phyloP scores from a whole-genome alignment of 805 yeast genomes.

The Metschnikowia anglica region DNA sequence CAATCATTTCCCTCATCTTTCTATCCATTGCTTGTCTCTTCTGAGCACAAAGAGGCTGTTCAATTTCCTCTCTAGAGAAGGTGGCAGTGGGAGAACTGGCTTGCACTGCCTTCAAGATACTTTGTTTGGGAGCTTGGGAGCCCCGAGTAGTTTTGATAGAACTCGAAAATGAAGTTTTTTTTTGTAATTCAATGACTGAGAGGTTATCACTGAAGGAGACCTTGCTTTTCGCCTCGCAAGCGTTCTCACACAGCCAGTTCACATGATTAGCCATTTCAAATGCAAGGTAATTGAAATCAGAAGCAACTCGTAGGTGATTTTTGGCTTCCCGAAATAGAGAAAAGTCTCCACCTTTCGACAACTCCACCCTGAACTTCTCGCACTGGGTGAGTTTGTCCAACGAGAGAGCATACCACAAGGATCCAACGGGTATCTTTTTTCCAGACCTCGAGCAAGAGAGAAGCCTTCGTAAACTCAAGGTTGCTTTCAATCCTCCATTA shows the following conservation, averaged over 20 bases:
- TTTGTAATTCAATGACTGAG: background rate
- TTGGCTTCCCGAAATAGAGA: background rate
- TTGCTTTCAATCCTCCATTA: background rate
- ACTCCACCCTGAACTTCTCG: conserved; percentile 1
- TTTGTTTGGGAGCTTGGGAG: background rate
- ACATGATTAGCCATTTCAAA: background rate
- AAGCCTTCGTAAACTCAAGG: background rate
- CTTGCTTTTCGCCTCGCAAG: background rate
- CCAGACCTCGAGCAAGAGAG: background rate
- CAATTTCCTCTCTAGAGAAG: background rate
- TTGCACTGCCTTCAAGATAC: background rate
- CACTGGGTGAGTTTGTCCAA: conserved; percentile 2
- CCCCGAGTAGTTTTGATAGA: background rate
- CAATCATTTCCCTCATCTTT: background rate
- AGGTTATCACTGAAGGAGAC: background rate
- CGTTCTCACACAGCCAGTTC: too few species aligned
- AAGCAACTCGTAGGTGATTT: background rate
- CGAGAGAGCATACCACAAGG: conserved; percentile 4
- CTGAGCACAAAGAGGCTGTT: background rate
- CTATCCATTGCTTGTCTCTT: background rate
- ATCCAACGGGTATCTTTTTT: background rate
- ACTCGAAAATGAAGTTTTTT: background rate
- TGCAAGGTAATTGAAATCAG: background rate
- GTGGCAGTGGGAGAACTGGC: background rate
- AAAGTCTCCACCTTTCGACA: background rate